Base-by-base conservation (phyloP, 2,329 filamentous ascomycete species). In the Aureobasidium mangrovei region DNA sequence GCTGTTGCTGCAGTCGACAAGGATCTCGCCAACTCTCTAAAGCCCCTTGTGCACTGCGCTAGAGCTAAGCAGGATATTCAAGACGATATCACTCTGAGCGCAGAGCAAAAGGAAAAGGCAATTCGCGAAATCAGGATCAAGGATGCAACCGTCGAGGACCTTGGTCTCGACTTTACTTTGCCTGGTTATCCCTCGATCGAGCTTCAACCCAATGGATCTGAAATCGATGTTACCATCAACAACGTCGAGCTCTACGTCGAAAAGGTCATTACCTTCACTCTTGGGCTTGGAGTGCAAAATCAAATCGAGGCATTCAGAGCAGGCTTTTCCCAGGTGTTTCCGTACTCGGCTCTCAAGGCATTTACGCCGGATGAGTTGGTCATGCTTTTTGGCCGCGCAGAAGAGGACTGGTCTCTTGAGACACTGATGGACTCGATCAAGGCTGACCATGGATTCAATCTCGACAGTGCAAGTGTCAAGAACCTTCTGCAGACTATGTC, bases 341-440 rank as follows among this genome's bases (percentile, higher is more conserved):
- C 91, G 0, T 98, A 95, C 71, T 86, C 88, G 3, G 89, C 94
- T 6, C 73, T 98, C 45, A 88, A 85, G 60, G 89, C 93, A 0
- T 98, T 98, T 66, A 98, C 93, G 0, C 91, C 94, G 0, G 89
- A 89, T 62, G 94, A 98, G 69, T 77, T 98, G 31, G 91, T 96
- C 39, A 91, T 91, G 75, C 78, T 98, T 28, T 98, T 97, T 72
- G 93, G 93, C 18, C 83, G 86, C 56, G 84, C 89, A 4, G 88
- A 97, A 6, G 93, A 98, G 67, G 93, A 98, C 68, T 98, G 93
- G 93, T 89, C 88, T 26, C 84, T 98, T 60, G 91, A 97, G 68
- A 98, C 93, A 57, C 81, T 98, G 39, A 94, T 94, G 81, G 93
- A 98, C 66, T 96, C 91, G 0, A 91, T 98, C 74, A 98, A 98